These are phyloP conservation scores for Sporobolomyces roseus DNA, from an alignment of 768 basidiomycete species.

Conservation along the genomic window DNA sequence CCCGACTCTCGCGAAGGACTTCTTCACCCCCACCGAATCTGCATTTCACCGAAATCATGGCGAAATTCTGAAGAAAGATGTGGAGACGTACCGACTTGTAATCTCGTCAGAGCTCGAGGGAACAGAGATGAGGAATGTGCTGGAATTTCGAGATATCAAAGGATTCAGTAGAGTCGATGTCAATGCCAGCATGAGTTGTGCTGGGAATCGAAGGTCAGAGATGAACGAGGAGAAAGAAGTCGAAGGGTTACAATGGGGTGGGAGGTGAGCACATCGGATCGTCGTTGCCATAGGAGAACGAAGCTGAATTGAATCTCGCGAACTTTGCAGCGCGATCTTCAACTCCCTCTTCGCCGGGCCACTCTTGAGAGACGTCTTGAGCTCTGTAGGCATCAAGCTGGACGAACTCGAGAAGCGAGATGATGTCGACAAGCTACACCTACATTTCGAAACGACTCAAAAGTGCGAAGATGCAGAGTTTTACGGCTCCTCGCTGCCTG, in stretches of 20 bases:
- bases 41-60: slow-evolving; percentile 72
- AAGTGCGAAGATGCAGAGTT: slow-evolving; percentile 28
- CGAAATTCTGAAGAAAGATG: slow-evolving; percentile 36
- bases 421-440: slow-evolving; percentile 16
- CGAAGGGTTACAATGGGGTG: slow-evolving; percentile 31
- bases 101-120: slow-evolving; percentile 38
- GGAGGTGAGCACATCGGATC: slow-evolving; percentile 3
- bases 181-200: slow-evolving; percentile 58
- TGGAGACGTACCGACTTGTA: slow-evolving; percentile 45
- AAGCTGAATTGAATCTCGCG: background rate
- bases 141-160: slow-evolving; percentile 45
- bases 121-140: background rate
- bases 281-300: background rate
- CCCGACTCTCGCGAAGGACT: slow-evolving; percentile 58
- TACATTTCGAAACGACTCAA: slow-evolving; percentile 31
- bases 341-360: slow-evolving; percentile 15
- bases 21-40: slow-evolving; percentile 62
- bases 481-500: slow-evolving; percentile 24
- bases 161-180: slow-evolving; percentile 46
- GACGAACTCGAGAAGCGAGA: background rate
- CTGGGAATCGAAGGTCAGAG: slow-evolving; percentile 38
- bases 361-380: slow-evolving; percentile 17
- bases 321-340: slow-evolving; percentile 1
- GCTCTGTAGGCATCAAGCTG: background rate
- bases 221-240: slow-evolving; percentile 33